Base-by-base conservation (phyloP, 2,329 filamentous ascomycete species). In the Cryphonectria carpinicola region DNA sequence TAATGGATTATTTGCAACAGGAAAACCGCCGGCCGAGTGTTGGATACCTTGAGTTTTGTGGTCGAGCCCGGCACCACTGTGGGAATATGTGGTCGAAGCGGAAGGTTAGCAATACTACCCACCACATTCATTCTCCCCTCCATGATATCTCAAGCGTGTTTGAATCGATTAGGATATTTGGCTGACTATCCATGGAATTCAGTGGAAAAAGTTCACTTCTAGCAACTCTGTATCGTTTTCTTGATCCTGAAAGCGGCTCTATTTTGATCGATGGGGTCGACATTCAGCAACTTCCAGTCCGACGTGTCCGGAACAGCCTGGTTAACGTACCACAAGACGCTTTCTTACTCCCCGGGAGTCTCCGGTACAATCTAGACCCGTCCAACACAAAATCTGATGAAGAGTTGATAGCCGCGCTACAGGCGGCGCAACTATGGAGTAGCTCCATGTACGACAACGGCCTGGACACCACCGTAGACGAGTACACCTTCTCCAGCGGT, bases 251-350 rank as follows among this genome's bases (percentile, higher is more conserved):
- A 35, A 52, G 25, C 4, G 74, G 74, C n/a, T 37, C 52, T 7
- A 73, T 74, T 32, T 54, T 67, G 1, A 52, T 74, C 17, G 73
- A 74, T 46, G 71, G 54, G 32, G 46, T 74, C 25, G 72, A 74
- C 35, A 64, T 71, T 11, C 49, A 46, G 32, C 82, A 85, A 0
- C 82, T 92, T 17, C 32, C 66, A 7, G 61, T 54, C 22, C 41
- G 37, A 4, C 67, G 69, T 14, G n/a, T 72, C 2, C 74, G 74
- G 17, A 69, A 69, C 13, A 67, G 69, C 2, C 35, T 76, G 58
- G 73, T 73, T 43, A 72, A 73, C 8, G 68, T 76, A 10, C 73
- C 74, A 2, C 74, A 75, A 58, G 74, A 76, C 8, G 66, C 74
- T 0, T 74, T 74, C 61, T 70, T 75, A 11, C 39, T 76, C 17